Base-by-base conservation (phyloP, 2,329 filamentous ascomycete species). In the Colletotrichum tropicicola region DNA sequence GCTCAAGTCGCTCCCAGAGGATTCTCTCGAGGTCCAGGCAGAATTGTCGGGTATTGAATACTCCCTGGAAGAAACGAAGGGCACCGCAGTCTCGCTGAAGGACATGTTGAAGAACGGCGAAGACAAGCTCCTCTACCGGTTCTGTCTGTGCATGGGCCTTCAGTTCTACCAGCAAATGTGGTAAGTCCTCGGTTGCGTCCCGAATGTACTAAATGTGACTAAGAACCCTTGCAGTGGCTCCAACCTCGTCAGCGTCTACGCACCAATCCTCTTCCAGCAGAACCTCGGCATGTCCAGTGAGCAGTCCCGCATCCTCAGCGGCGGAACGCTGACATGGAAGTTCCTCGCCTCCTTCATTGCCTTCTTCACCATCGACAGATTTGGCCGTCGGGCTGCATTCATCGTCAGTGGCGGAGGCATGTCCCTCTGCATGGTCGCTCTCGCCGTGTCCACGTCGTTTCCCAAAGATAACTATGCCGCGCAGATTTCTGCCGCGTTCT, bases 241-340 rank as follows among this genome's bases (percentile, higher is more conserved):
- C 72, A 82, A 82, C 68, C 74, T 83, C 37, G 81, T 83, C 64
- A 82, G 80, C 30, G 81, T 83, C 6, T 85, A 86, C 70, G 74
- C 75, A 3, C 72, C 78, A 15, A 78, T 78, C 56, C 70, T 80
- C 23, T 79, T 79, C 70, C 71, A 79, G 63, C 67, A 76, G 58
- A 81, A 80, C 47, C 77, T 83, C 4, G 75, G 75, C 28, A 68
- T 82, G 60, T 72, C 70, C 58, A 71, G 70, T 13, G 75, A 80
- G 44, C 70, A 74, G 1, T 75, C 80, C 13, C 75, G 77, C 10
- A 72, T 82, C 47, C 75, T 85, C 6, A 78, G 80, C 9, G 80
- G 75, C 8, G 83, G 81, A 27, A 83, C 83, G 9, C 73, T 87
- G 43, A 87, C 85, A 3, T 87, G 83, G 80, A 87, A 87, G 70